A percentile compares a stretch with the other conserved stretches of the same genome.
Conservation (phyloP, 2,329 filamentous ascomycete species). For the Trichoderma gracile region DNA sequence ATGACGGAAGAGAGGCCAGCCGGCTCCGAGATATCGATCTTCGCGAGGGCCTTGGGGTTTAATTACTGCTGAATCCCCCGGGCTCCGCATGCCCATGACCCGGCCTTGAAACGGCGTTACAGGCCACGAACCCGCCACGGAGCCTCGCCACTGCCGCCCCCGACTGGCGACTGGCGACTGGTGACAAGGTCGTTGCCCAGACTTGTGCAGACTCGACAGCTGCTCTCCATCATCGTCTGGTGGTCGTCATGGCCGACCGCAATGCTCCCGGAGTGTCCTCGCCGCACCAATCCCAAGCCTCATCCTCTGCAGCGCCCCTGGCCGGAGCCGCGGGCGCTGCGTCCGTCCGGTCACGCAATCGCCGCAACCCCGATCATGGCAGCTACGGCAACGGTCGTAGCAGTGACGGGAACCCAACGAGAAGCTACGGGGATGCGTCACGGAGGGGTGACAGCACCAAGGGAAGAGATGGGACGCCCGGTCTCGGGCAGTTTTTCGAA, state of each 20-base stretch:
- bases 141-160: constrained; percentile 13
- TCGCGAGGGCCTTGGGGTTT: constrained; percentile 17
- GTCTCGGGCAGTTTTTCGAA: constrained; percentile 47
- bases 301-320: constrained; percentile 48
- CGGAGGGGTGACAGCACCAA: not conserved
- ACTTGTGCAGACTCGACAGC: constrained; percentile 35
- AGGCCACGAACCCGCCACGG: constrained; percentile 11
- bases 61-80: constrained; percentile 10
- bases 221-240: constrained; percentile 36
- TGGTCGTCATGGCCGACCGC: constrained; percentile 42
- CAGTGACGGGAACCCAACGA: not conserved
- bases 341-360: constrained; percentile 53
- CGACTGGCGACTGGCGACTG: too few species aligned
- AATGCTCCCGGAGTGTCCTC: constrained; percentile 36
- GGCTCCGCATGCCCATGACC: constrained; percentile 16
- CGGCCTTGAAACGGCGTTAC: not conserved
- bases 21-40: constrained; percentile 19
- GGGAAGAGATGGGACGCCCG: not conserved
- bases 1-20: constrained; percentile 22
- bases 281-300: constrained; percentile 48
- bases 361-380: constrained; percentile 44
- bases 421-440: not conserved
- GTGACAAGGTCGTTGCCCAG: constrained; percentile 30
- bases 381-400: not conserved
- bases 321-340: constrained; percentile 45